Percentiles rank a stretch among this genome's conserved stretches.
These are phyloP conservation scores for Gastrolobium villosum DNA, from an alignment of 306 rosid genomes.

Conservation along the genomic window DNA sequence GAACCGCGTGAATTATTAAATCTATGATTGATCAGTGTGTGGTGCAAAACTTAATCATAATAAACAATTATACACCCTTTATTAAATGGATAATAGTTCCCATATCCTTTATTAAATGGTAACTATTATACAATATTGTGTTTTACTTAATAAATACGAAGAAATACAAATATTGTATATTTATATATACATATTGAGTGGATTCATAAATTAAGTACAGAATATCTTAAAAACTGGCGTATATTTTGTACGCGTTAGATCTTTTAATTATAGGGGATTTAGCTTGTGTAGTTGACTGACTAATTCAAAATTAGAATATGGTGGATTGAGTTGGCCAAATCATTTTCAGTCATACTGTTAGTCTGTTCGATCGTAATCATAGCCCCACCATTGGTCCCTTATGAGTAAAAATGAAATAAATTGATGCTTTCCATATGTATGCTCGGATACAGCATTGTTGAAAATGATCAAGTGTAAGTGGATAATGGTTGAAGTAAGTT, in stretches of 20 bases:
- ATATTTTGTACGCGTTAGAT: slow-evolving; percentile 15
- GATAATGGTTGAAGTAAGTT: too few species aligned
- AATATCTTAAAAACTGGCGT: neutral
- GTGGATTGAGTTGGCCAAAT: neutral
- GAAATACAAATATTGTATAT: too few species aligned
- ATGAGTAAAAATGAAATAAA: neutral
- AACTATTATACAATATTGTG: too few species aligned
- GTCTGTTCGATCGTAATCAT: neutral
- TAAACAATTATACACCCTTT: neutral
- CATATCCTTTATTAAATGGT: too few species aligned
- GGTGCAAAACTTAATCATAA: neutral
- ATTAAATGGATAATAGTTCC: too few species aligned
- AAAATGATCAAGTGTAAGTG: too few species aligned
- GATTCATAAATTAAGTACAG: neutral
- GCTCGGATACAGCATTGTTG: neutral
- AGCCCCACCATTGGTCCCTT: neutral
- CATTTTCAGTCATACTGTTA: slow-evolving; percentile 18
- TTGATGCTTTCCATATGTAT: neutral
- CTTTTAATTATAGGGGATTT: slow-evolving; percentile 22
- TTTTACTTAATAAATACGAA: too few species aligned
- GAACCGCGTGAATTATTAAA: slow-evolving; percentile 2
- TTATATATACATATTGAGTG: neutral
- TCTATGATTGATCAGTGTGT: neutral
- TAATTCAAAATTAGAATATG: slow-evolving; percentile 4
- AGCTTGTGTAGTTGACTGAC: neutral